Evolutionary conservation across 225 moss, liverwort and hornwort genomes (phyloP), one percentile per base, ranked within the genome.

Genomic region (Physcomitrium patens): DNA sequence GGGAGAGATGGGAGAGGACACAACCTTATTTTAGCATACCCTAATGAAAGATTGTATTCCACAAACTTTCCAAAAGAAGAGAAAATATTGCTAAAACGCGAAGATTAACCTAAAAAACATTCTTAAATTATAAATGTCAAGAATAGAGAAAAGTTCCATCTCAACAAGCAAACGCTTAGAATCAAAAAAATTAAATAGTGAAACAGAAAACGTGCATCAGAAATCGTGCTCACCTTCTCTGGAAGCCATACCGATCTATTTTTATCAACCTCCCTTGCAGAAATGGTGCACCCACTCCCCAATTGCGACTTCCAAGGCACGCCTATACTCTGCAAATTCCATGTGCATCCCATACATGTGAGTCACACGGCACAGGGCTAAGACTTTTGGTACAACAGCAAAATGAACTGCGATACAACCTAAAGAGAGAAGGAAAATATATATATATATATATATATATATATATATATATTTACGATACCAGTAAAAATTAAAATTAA

Each of bases 231-330:
- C 81, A 87, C 86, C 86, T 81, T 84, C 86, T 81, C 73, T 73
- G 41, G 84, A 79, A 52, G 83, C 81, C 86, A 87, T 87, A 65
- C 66, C 76, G 65, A 61, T 58, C 64, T 72, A 76, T 44, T 57
- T 73, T 55, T 52, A 78, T 65, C 12, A 56, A 28, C 41, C 52
- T 59, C 52, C 27, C 51, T 43, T 58, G 12, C 63, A 52, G 24
- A 81, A 67, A 22, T 51, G 62, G 65, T 23, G 76, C 84, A 87
- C 80, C 57, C 75, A 83, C 83, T 79, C 61, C 83, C 62, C 70
- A 59, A 69, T 70, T 63, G 69, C 60, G 46, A 48, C 42, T 76
- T 60, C 45, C 28, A 73, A 72, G 47, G 45, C 66, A 54, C 50
- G 58, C 31, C 43, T 17, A 76, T 27, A 41, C 55, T 73, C 83